These are phyloP conservation scores for Pseudovirgaria hyperparasitica DNA, from an alignment of 2,329 filamentous ascomycete genomes.

Conservation along the genomic window DNA sequence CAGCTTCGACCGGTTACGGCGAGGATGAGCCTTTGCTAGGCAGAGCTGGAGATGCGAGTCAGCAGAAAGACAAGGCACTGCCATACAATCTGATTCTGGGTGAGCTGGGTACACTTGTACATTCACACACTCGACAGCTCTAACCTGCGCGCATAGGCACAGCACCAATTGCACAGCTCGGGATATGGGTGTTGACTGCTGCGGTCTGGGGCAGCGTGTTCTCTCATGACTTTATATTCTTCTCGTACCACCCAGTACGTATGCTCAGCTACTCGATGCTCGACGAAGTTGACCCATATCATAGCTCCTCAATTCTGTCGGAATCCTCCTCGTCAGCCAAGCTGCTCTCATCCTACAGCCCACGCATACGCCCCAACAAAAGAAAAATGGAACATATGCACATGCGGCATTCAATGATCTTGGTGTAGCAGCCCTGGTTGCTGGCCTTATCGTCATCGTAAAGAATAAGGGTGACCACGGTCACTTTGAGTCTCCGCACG, in stretches of 20 bases:
- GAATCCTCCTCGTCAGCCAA: constrained; percentile 63
- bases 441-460: constrained; percentile 60
- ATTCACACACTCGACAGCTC: constrained; percentile 1
- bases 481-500: constrained; percentile 74
- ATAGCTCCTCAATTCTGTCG: constrained; percentile 43
- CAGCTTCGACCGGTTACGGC: constrained; percentile 22
- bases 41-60: constrained; percentile 57
- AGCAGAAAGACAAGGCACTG: constrained; percentile 51
- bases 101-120: constrained; percentile 27
- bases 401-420: constrained; percentile 62
- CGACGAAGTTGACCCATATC: background rate
- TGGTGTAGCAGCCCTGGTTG: constrained; percentile 47
- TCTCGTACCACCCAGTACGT: constrained; percentile 76
- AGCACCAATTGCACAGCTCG: constrained; percentile 66
- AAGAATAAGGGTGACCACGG: constrained; percentile 66
- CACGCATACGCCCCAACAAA: constrained; percentile 65
- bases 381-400: constrained; percentile 45
- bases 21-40: constrained; percentile 63
- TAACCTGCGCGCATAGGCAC: constrained; percentile 46
- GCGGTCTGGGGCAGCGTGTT: constrained; percentile 72
- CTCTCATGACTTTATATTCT: constrained; percentile 58
- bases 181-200: constrained; percentile 60
- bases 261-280: constrained; percentile 7
- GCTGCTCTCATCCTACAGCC: constrained; percentile 79
- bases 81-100: constrained; percentile 63